Evolutionary conservation across 1,139 yeast genomes (phyloP).

Genomic region (Candida neerlandica): DNA sequence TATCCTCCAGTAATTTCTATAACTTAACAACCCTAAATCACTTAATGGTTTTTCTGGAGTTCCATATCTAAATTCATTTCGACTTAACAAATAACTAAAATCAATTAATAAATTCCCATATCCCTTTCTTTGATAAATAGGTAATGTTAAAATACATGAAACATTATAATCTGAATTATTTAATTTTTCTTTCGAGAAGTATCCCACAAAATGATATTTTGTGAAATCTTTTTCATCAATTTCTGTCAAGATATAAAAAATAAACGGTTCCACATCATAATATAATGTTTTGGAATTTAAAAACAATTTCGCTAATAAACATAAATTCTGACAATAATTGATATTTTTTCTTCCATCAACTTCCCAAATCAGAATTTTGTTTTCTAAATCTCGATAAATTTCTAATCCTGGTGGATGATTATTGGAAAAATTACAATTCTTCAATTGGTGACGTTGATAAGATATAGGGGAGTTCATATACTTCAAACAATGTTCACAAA

Average conservation of each 20-base stretch:
- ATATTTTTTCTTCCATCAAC: conserved; percentile 88
- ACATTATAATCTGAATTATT: conserved; percentile 78
- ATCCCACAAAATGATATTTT: conserved; percentile 84
- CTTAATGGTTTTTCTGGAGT: conserved; percentile 95
- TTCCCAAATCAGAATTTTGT: conserved; percentile 75
- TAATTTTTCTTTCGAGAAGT: conserved; percentile 86
- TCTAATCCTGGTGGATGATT: conserved; percentile 89
- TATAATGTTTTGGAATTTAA: conserved; percentile 88
- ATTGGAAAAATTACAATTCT: conserved; percentile 58
- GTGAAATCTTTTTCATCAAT: conserved; percentile 49
- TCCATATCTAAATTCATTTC: conserved; percentile 77
- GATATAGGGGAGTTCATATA: conserved; percentile 75
- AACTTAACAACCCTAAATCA: conserved; percentile 82
- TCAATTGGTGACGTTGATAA: conserved; percentile 67
- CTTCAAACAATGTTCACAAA: conserved; percentile 85
- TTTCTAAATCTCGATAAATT: conserved; percentile 65
- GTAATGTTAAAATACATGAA: conserved; percentile 87
- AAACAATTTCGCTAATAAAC: conserved; percentile 85
- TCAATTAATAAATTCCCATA: conserved; percentile 88
- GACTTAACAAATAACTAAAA: conserved; percentile 78
- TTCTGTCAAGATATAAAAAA: conserved; percentile 83
- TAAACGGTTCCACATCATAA: conserved; percentile 93
- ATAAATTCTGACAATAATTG: conserved; percentile 83
- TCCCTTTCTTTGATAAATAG: conserved; percentile 85
- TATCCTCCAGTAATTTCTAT: conserved; percentile 84